These are phyloP conservation scores for Nematodospora anomalae DNA, from an alignment of 1,139 yeast genomes.

Conservation along the genomic window DNA sequence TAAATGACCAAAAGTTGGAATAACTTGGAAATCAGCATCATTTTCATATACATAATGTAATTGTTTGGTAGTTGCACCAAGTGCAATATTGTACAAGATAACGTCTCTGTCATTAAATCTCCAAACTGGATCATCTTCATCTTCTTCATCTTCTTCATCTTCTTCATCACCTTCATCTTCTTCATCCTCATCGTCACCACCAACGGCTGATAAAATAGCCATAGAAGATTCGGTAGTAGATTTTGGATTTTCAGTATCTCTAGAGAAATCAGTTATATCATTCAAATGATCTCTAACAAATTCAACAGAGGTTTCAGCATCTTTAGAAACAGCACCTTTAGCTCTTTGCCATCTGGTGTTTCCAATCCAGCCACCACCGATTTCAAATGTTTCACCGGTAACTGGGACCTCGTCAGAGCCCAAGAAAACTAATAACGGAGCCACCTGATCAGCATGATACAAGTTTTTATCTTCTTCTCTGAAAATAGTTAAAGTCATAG, in stretches of 20 bases:
- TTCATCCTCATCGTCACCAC: slow-evolving; percentile 51
- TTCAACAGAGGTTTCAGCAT: slow-evolving; percentile 62
- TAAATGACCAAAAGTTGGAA: slow-evolving; percentile 91
- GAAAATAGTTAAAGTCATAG: slow-evolving; percentile 90
- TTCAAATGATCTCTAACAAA: slow-evolving; percentile 66
- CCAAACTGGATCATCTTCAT: slow-evolving; percentile 42
- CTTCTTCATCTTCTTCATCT: slow-evolving; percentile 53
- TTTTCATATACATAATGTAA: slow-evolving; percentile 80
- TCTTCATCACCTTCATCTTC: slow-evolving; percentile 51
- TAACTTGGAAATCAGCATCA: slow-evolving; percentile 75
- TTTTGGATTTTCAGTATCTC: slow-evolving; percentile 59
- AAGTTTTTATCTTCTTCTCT: slow-evolving; percentile 73
- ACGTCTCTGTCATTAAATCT: slow-evolving; percentile 66
- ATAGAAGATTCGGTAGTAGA: slow-evolving; percentile 75
- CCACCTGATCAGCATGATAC: slow-evolving; percentile 86
- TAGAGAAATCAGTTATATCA: slow-evolving; percentile 63
- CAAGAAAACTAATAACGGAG: slow-evolving; percentile 81
- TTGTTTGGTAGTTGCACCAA: slow-evolving; percentile 82
- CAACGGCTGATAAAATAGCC: slow-evolving; percentile 71
- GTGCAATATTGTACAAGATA: slow-evolving; percentile 83
- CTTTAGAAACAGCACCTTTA: slow-evolving; percentile 72
- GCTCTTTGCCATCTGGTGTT: slow-evolving; percentile 95
- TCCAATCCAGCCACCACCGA: slow-evolving; percentile 91
- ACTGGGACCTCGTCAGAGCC: slow-evolving; percentile 71
- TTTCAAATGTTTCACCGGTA: slow-evolving; percentile 45